A percentile compares a stretch with the other conserved stretches of the same genome.
Conservation (phyloP, 148 eudicot species). For the Suaeda aralocaspica region DNA sequence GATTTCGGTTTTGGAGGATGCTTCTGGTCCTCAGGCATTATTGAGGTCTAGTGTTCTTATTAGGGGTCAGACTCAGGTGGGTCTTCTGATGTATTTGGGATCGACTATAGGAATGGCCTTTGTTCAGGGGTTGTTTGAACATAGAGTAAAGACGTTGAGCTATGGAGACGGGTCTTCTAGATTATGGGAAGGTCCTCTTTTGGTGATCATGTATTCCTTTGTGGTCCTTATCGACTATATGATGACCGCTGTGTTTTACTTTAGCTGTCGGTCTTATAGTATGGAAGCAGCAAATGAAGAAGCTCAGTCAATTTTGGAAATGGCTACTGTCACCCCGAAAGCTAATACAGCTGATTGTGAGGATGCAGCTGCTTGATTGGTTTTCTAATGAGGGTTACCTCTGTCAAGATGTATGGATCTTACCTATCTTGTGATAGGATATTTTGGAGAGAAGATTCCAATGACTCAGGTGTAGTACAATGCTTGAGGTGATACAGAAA, state of each 20-base stretch:
- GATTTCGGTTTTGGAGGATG: conserved; percentile 46
- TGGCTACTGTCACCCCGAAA: conserved; percentile 37
- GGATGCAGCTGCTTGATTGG: conserved; percentile 9
- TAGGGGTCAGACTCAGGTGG: conserved; percentile 62
- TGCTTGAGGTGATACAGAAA: conserved; percentile 15
- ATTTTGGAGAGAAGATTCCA: conserved; percentile 6
- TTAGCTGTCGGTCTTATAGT: conserved; percentile 73
- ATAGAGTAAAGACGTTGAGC: conserved; percentile 77
- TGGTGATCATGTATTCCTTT: conserved; percentile 86
- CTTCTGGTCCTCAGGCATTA: conserved; percentile 39
- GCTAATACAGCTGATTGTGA: conserved; percentile 28
- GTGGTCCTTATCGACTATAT: conserved; percentile 77
- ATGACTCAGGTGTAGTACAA: conserved; percentile 16
- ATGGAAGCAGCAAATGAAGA: conserved; percentile 59
- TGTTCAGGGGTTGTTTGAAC: conserved; percentile 88
- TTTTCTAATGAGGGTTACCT: neutral
- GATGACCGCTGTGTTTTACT: conserved; percentile 91
- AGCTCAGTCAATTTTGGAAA: conserved; percentile 59
- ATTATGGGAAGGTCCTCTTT: conserved; percentile 89
- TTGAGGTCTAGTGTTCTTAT: conserved; percentile 38
- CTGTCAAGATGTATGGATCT: neutral
- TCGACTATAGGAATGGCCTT: conserved; percentile 82
- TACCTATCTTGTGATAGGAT: neutral
- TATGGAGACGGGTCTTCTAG: conserved; percentile 81
- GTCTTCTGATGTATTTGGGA: conserved; percentile 73